phyloP scores from a whole-genome alignment of 2,329 filamentous ascomycete genomes.

The Teratosphaeria gauchensis region DNA sequence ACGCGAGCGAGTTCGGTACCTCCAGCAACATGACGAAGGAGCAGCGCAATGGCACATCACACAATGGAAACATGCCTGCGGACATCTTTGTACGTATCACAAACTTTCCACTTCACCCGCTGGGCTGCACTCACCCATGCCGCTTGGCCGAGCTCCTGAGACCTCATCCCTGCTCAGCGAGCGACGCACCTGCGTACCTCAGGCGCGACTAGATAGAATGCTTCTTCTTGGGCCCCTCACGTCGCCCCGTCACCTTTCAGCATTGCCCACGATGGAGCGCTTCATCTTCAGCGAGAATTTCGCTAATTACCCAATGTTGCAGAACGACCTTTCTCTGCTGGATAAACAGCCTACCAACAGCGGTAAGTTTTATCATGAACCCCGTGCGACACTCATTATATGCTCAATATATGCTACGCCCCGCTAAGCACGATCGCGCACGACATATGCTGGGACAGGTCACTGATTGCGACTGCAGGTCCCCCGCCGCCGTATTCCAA shows the following conservation, averaged over 20 bases:
- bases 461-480: slow-evolving; percentile 7
- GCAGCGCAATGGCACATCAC: slow-evolving; percentile 12
- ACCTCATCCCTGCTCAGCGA: neutral
- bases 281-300: slow-evolving; percentile 31
- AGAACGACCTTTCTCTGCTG: slow-evolving; percentile 61
- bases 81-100: slow-evolving; percentile 64
- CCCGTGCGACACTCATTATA: neutral
- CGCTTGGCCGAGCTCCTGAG: slow-evolving; percentile 8
- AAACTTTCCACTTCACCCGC: neutral
- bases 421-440: neutral
- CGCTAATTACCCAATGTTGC: slow-evolving; percentile 32
- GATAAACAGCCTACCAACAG: slow-evolving; percentile 41
- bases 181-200: neutral
- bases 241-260: neutral
- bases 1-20: slow-evolving; percentile 16
- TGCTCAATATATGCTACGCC: neutral
- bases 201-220: neutral
- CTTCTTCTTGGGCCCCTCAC: neutral
- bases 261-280: slow-evolving; percentile 26
- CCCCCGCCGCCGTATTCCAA: slow-evolving; percentile 20
- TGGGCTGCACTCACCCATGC: slow-evolving; percentile 2
- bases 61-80: slow-evolving; percentile 47
- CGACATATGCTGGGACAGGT: neutral
- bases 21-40: slow-evolving; percentile 2
- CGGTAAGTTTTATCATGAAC: slow-evolving; percentile 15